Percentiles rank a stretch among this genome's conserved stretches.
These are phyloP conservation scores for Colletotrichum destructivum DNA, from an alignment of 2,329 filamentous ascomycete species.

Conservation along the genomic window DNA sequence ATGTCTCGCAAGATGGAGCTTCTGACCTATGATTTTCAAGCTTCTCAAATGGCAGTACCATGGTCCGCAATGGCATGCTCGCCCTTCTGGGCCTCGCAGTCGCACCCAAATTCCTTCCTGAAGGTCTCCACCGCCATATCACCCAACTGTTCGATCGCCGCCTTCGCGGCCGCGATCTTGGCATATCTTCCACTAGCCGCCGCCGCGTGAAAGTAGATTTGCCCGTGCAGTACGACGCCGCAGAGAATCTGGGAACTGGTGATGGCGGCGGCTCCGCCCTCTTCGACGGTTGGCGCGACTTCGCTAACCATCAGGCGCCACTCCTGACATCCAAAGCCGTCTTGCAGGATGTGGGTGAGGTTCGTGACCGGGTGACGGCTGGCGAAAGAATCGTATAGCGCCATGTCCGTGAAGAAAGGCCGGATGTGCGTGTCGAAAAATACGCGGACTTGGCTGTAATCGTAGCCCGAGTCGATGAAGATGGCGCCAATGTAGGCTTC, in stretches of 20 bases:
- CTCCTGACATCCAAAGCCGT: constrained; percentile 74
- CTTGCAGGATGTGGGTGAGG: constrained; percentile 75
- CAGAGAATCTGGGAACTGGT: constrained; percentile 73
- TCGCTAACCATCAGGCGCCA: constrained; percentile 71
- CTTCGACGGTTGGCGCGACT: constrained; percentile 57
- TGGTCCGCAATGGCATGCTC: constrained; percentile 30
- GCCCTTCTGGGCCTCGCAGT: constrained; percentile 63
- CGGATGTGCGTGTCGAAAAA: constrained; percentile 86
- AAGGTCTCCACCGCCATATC: constrained; percentile 70
- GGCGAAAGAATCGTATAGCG: constrained; percentile 88
- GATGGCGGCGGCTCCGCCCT: constrained; percentile 55
- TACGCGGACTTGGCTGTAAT: constrained; percentile 78
- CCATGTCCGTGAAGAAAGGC: constrained; percentile 88
- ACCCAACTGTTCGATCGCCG: constrained; percentile 66
- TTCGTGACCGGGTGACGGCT: constrained; percentile 88
- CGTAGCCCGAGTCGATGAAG: constrained; percentile 89
- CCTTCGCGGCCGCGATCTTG: constrained; percentile 76
- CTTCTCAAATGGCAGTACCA: constrained; percentile 21
- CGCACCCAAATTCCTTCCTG: constrained; percentile 71
- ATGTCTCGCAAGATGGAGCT: background rate
- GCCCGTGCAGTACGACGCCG: constrained; percentile 82
- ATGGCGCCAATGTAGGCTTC: constrained; percentile 92
- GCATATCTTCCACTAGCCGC: constrained; percentile 80
- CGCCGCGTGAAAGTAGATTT: constrained; percentile 73
- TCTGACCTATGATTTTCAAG: background rate